Evolutionary conservation across 805 yeast genomes (phyloP).

Genomic region (Ogataea haglerorum): DNA sequence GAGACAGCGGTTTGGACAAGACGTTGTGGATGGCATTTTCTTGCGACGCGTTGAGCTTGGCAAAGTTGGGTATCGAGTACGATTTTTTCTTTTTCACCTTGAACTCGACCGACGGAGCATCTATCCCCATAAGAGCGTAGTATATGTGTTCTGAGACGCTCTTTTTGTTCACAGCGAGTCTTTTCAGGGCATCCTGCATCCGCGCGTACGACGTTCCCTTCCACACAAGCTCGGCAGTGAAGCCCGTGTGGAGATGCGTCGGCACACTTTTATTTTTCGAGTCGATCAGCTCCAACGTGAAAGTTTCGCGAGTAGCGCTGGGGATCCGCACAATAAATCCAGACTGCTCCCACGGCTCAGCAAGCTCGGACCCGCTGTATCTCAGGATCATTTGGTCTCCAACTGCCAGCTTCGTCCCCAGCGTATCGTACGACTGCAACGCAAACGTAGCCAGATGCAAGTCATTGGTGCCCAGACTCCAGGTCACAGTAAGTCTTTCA

Average conservation of each 20-base stretch:
- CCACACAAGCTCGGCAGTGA: constrained; percentile 87
- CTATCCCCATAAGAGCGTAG: constrained; percentile 78
- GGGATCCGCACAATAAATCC: constrained; percentile 77
- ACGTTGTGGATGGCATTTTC: constrained; percentile 70
- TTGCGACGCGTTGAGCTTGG: constrained; percentile 75
- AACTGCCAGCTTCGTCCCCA: constrained; percentile 66
- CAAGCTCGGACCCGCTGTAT: constrained; percentile 49
- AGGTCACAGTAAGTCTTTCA: constrained; percentile 65
- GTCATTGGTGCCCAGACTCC: constrained; percentile 68
- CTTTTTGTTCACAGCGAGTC: constrained; percentile 65
- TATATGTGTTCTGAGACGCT: constrained; percentile 74
- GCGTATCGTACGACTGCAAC: constrained; percentile 62
- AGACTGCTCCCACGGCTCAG: constrained; percentile 64
- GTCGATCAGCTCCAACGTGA: constrained; percentile 63
- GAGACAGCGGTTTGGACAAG: constrained; percentile 65
- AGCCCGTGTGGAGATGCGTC: constrained; percentile 57
- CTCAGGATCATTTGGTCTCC: constrained; percentile 80
- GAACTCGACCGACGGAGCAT: constrained; percentile 59
- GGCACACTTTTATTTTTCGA: constrained; percentile 46
- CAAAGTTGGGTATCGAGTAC: constrained; percentile 62
- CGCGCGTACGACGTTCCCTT: constrained; percentile 78
- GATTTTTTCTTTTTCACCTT: constrained; percentile 58
- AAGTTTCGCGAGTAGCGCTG: constrained; percentile 58
- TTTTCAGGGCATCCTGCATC: constrained; percentile 74
- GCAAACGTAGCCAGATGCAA: constrained; percentile 67